These are phyloP conservation scores for Ramaria rubella DNA, from an alignment of 768 basidiomycete species.

Conservation along the genomic window DNA sequence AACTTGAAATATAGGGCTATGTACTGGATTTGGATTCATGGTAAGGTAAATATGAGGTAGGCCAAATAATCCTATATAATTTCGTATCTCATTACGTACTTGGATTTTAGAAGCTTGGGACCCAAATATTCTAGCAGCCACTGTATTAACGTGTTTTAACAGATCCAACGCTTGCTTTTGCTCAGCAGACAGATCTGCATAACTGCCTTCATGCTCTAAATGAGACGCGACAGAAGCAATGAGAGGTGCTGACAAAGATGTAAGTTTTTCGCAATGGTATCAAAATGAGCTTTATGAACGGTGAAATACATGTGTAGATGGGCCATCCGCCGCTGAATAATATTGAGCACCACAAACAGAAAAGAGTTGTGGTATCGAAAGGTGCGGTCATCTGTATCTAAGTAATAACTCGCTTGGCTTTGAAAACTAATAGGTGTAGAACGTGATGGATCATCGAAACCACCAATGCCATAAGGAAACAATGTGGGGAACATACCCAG, in stretches of 20 bases:
- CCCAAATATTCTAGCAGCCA: slow-evolving; percentile 20
- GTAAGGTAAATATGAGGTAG: slow-evolving; percentile 39
- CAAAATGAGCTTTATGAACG: slow-evolving; percentile 23
- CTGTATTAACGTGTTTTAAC: slow-evolving; percentile 19
- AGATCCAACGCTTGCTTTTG: slow-evolving; percentile 26
- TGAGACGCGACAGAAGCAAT: slow-evolving; percentile 21
- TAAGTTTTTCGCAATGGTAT: slow-evolving; percentile 21
- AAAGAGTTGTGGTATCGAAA: slow-evolving; percentile 38
- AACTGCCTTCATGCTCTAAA: slow-evolving; percentile 17
- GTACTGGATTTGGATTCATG: slow-evolving; percentile 38
- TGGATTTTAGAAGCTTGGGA: slow-evolving; percentile 22
- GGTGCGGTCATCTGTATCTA: slow-evolving; percentile 23
- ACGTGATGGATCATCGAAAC: slow-evolving; percentile 30
- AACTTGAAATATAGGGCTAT: slow-evolving; percentile 37
- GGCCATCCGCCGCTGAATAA: slow-evolving; percentile 29
- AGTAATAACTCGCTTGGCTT: slow-evolving; percentile 29
- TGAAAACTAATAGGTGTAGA: slow-evolving; percentile 22
- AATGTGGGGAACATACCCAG: slow-evolving; percentile 37
- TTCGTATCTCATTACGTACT: slow-evolving; percentile 34
- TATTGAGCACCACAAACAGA: slow-evolving; percentile 36
- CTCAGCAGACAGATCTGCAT: slow-evolving; percentile 17
- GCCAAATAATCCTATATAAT: slow-evolving; percentile 29
- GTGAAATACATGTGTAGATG: slow-evolving; percentile 29
- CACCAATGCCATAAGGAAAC: slow-evolving; percentile 38
- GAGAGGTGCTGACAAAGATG: slow-evolving; percentile 19